A percentile compares a stretch with the other conserved stretches of the same genome.
These are phyloP conservation scores for Aspergillus eucalypticola DNA, from an alignment of 2,329 filamentous ascomycete genomes.

Conservation along the genomic window DNA sequence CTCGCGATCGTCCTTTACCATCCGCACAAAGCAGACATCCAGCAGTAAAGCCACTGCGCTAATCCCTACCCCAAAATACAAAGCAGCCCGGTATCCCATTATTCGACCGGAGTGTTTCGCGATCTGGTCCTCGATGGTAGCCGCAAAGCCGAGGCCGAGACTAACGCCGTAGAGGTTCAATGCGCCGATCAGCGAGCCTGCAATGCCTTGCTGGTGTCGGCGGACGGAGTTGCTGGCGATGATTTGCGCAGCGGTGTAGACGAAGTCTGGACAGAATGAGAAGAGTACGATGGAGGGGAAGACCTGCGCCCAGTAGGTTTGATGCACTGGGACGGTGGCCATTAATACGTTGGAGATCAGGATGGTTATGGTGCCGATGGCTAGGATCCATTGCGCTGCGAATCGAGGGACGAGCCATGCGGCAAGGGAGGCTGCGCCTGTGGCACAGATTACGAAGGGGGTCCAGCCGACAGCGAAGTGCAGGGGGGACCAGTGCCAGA, in stretches of 20 bases:
- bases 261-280: slow-evolving; percentile 50
- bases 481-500: slow-evolving; percentile 47
- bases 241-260: slow-evolving; percentile 55
- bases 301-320: slow-evolving; percentile 46
- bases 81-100: slow-evolving; percentile 33
- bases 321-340: slow-evolving; percentile 49
- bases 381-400: slow-evolving; percentile 52
- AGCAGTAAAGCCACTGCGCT: slow-evolving; percentile 31
- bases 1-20: slow-evolving; percentile 36
- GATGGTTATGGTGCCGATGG: slow-evolving; percentile 42
- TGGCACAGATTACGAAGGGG: slow-evolving; percentile 46
- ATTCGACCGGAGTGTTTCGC: slow-evolving; percentile 20
- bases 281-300: slow-evolving; percentile 45
- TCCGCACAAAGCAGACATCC: slow-evolving; percentile 32
- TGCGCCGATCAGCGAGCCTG: slow-evolving; percentile 52
- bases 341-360: slow-evolving; percentile 36
- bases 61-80: slow-evolving; percentile 35
- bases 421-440: slow-evolving; percentile 40
- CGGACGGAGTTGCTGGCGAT: slow-evolving; percentile 56
- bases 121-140: slow-evolving; percentile 39
- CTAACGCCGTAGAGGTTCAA: slow-evolving; percentile 47
- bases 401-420: slow-evolving; percentile 52
- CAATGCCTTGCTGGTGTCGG: slow-evolving; percentile 53
- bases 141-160: slow-evolving; percentile 48
- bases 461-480: slow-evolving; percentile 43